Conservation (phyloP, 768 basidiomycete species). For the Serendipita sp. region DNA sequence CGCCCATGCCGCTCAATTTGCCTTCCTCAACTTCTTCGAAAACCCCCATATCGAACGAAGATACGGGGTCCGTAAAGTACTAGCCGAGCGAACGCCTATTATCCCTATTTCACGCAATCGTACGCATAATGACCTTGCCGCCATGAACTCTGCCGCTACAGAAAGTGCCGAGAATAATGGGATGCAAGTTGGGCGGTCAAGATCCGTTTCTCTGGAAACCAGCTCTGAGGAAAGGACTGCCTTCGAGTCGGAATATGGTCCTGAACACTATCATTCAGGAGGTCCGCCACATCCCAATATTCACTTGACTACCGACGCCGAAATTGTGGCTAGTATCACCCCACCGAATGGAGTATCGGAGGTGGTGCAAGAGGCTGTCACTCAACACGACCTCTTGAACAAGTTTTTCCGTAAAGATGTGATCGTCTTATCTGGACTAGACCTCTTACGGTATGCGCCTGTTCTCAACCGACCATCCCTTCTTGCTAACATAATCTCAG, state of each 20-base stretch:
- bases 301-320: neutral
- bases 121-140: constrained; percentile 5
- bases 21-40: constrained; percentile 88
- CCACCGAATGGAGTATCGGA: neutral
- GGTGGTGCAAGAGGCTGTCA: constrained; percentile 21
- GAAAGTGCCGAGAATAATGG: neutral
- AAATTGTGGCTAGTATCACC: neutral
- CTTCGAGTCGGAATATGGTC: constrained; percentile 5
- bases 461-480: neutral
- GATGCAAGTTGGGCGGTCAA: neutral
- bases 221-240: constrained; percentile 6
- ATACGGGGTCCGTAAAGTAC: constrained; percentile 82
- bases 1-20: constrained; percentile 92
- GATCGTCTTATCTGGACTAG: constrained; percentile 64
- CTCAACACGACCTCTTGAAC: constrained; percentile 80
- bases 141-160: neutral
- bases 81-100: constrained; percentile 64
- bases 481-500: constrained; percentile 27
- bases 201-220: neutral
- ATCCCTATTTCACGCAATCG: constrained; percentile 10
- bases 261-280: neutral
- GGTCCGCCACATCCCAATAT: neutral
- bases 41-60: constrained; percentile 93
- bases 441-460: constrained; percentile 57
- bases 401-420: constrained; percentile 83